Evolutionary conservation across 106 monocot species (phyloP).

Genomic region (Apostasia shenzhenica): DNA sequence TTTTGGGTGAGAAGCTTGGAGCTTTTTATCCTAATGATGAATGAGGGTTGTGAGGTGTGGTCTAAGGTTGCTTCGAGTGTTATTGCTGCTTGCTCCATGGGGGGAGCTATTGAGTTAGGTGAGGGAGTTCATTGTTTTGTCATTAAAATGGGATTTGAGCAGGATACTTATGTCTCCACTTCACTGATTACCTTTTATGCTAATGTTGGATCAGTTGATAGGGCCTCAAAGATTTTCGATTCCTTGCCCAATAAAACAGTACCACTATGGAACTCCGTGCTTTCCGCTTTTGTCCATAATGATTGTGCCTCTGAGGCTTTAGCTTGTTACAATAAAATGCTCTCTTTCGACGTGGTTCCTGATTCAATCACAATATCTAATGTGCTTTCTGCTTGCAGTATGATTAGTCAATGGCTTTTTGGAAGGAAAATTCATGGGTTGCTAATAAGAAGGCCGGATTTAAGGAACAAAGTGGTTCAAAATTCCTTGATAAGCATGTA

Average conservation of each 20-base stretch:
- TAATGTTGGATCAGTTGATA: slow-evolving; percentile 8
- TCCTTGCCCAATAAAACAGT: slow-evolving; percentile 4
- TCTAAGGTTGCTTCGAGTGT: slow-evolving; percentile 17
- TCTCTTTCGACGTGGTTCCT: neutral
- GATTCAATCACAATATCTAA: slow-evolving; percentile 33
- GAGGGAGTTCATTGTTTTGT: slow-evolving; percentile 27
- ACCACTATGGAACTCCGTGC: slow-evolving; percentile 41
- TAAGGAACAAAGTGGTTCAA: slow-evolving; percentile 8
- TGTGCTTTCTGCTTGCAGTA: slow-evolving; percentile 29
- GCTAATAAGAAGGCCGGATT: slow-evolving; percentile 24
- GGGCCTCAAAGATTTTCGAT: slow-evolving; percentile 15
- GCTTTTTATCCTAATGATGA: slow-evolving; percentile 21
- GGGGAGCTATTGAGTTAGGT: slow-evolving; percentile 16
- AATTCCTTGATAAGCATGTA: slow-evolving; percentile 47
- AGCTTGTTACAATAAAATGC: slow-evolving; percentile 19
- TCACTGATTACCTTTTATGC: slow-evolving; percentile 28
- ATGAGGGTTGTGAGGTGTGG: slow-evolving; percentile 1
- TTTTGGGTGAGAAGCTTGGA: slow-evolving; percentile 35
- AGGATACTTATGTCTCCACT: slow-evolving; percentile 23
- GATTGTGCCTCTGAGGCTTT: slow-evolving; percentile 15
- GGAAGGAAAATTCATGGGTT: slow-evolving; percentile 40
- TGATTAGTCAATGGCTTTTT: neutral
- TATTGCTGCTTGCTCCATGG: slow-evolving; percentile 15
- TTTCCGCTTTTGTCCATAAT: slow-evolving; percentile 21
- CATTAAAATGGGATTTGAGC: slow-evolving; percentile 25